phyloP scores from a whole-genome alignment of 306 rosid genomes.

The Corylus heterophylla region DNA sequence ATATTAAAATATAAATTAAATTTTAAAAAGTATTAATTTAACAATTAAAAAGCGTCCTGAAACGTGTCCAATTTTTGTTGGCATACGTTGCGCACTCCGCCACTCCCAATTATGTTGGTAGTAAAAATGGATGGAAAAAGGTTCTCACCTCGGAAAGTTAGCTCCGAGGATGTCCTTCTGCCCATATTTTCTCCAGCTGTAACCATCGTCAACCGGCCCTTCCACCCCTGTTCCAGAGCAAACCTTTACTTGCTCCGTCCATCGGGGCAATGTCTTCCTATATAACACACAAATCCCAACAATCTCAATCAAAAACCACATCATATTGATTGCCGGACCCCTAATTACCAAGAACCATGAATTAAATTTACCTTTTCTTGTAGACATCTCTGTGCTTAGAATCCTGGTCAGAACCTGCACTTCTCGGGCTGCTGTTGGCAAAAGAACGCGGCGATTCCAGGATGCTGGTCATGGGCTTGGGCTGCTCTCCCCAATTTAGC shows the following conservation, averaged over 20 bases:
- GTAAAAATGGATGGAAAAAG: background rate
- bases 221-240: constrained; percentile 41
- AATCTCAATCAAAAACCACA: constrained; percentile 14
- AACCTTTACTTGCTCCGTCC: constrained; percentile 65
- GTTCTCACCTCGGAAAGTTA: constrained; percentile 65
- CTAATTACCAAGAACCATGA: constrained; percentile 4
- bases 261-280: constrained; percentile 55
- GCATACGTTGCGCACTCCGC: too few relatives aligned
- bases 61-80: too few relatives aligned
- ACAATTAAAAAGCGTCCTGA: too few relatives aligned
- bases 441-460: constrained; percentile 38
- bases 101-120: too few relatives aligned
- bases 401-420: constrained; percentile 46
- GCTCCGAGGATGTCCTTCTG: constrained; percentile 89
- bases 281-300: constrained; percentile 35
- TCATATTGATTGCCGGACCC: constrained; percentile 1
- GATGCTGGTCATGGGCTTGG: constrained; percentile 15
- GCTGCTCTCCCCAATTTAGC: constrained; percentile 37
- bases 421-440: constrained; percentile 41
- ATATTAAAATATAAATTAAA: too few relatives aligned
- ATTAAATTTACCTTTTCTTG: constrained; percentile 65
- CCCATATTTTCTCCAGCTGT: constrained; percentile 93
- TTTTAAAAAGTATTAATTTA: too few relatives aligned
- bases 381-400: constrained; percentile 42
- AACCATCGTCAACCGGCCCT: constrained; percentile 60